Evolutionary conservation across 306 rosid species (phyloP).

Genomic region (Lupinus albus): DNA sequence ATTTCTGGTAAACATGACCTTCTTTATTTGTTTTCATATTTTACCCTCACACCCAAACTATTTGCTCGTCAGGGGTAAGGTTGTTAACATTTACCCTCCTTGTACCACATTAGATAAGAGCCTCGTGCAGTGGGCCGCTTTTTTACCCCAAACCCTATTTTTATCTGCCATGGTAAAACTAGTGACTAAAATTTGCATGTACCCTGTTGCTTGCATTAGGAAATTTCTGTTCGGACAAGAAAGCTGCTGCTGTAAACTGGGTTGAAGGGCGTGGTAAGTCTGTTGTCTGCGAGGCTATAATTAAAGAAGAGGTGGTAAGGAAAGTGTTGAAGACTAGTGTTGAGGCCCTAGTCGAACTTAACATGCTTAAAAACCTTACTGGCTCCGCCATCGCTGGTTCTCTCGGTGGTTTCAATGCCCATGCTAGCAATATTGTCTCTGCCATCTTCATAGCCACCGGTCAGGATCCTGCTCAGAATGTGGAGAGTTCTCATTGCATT

Average conservation of each 20-base stretch:
- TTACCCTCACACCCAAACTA: neutral
- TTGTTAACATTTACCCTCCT: too few species aligned
- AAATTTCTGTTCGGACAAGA: constrained; percentile 77
- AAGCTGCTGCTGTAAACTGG: constrained; percentile 75
- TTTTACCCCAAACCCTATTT: too few species aligned
- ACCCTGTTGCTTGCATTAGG: constrained; percentile 42
- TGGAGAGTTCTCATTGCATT: constrained; percentile 78
- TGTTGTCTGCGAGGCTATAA: constrained; percentile 69
- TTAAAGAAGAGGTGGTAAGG: constrained; percentile 62
- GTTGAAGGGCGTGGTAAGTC: constrained; percentile 78
- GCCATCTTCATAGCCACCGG: constrained; percentile 77
- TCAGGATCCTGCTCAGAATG: constrained; percentile 85
- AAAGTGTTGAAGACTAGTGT: constrained; percentile 71
- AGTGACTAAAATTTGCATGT: constrained; percentile 23
- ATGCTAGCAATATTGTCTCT: constrained; percentile 78
- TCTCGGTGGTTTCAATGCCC: constrained; percentile 79
- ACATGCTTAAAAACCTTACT: constrained; percentile 71
- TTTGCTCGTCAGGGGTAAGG: too few species aligned
- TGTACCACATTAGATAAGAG: too few species aligned
- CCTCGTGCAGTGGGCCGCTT: too few species aligned
- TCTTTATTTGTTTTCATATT: neutral
- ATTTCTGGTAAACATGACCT: constrained; percentile 56
- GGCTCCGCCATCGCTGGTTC: constrained; percentile 77
- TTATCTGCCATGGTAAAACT: constrained; percentile 4
- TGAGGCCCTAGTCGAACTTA: constrained; percentile 63